A percentile compares a stretch with the other conserved stretches of the same genome.
These are phyloP conservation scores for Podospora australis DNA, from an alignment of 495 filamentous ascomycete genomes.

Conservation along the genomic window DNA sequence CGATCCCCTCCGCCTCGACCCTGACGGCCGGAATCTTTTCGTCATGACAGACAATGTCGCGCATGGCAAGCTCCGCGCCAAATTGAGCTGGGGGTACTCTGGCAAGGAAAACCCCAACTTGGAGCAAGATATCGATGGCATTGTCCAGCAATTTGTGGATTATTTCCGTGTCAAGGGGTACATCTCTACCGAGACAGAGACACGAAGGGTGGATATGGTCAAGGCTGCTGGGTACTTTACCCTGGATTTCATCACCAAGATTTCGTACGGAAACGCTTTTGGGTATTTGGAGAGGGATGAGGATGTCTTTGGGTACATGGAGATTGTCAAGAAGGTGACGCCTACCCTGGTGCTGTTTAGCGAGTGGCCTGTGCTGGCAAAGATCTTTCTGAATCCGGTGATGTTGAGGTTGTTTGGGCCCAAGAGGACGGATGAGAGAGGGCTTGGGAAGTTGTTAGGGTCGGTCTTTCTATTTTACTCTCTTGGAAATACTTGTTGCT, in stretches of 20 bases:
- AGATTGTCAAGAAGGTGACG: background rate
- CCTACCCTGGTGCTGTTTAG: slow-evolving; percentile 17
- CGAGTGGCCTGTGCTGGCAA: slow-evolving; percentile 24
- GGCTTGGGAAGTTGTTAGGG: slow-evolving; percentile 32
- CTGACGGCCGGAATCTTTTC: slow-evolving; percentile 31
- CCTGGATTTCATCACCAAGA: slow-evolving; percentile 42
- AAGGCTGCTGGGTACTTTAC: slow-evolving; percentile 41
- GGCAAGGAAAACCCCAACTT: background rate
- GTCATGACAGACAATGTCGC: background rate
- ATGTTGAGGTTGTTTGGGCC: slow-evolving; percentile 52
- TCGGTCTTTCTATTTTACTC: too few species aligned
- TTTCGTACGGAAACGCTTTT: slow-evolving; percentile 48
- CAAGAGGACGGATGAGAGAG: slow-evolving; percentile 45
- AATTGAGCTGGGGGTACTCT: background rate
- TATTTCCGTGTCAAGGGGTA: background rate
- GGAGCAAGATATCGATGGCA: background rate
- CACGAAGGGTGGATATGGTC: slow-evolving; percentile 32
- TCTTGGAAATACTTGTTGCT: slow-evolving; percentile 14
- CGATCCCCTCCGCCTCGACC: slow-evolving; percentile 19
- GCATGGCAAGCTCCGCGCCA: background rate
- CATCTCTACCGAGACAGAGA: background rate
- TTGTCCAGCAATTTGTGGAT: background rate
- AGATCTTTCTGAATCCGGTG: slow-evolving; percentile 30
- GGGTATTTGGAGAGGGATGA: slow-evolving; percentile 3
- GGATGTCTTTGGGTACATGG: background rate